Base-by-base conservation (phyloP, 2,329 filamentous ascomycete genomes). In the Trichophaea hybrida region DNA sequence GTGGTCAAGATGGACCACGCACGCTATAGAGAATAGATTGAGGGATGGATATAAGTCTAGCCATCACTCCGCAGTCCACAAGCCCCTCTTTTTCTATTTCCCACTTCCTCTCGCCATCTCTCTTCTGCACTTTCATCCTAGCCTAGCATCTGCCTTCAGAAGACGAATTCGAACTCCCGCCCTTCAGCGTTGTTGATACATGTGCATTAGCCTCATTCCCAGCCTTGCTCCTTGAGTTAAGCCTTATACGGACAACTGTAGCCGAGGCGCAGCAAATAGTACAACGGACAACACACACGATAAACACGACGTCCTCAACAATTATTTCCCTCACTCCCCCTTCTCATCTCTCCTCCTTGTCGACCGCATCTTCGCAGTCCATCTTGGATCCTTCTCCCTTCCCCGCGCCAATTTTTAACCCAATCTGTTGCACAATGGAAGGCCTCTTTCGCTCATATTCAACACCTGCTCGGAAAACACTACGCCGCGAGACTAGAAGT, bases 361-460 rank as follows among this genome's bases (percentile, higher is more conserved):
- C 46, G n/a, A 50, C 46, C 10, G n/a, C 10, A 50, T 50, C 46
- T 15, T 50, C 51, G 13, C 51, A 17, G 10, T 13, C 51, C 51
- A 54, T 32, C 51, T 12, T 54, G 34, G 31, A 54, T 54, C 51
- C 51, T 31, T 10, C 51, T 15, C 33, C 51, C 15, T n/a, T 38
- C 31, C 24, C 51, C 51, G n/a, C 46, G 10, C 46, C 46, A 43
- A 49, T 17, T 15, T 49, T 49, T 24, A 8, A 12, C 24, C 44
- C 50, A 12, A 37, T 53, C 50, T 53, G 50, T 37, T 53, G 50
- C 50, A 37, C 50, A 34, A 53, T 53, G 50, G 50, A 53, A 53
- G 50, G 50, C 37, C 50, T 53, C 32, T 35, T 12, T 24, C 50
- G 50, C 50, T 13, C 10, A n/a, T 53, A 53, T 32, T 15, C n/a